These are phyloP conservation scores for Boletus reticulatus DNA, from an alignment of 768 basidiomycete species.

Conservation along the genomic window DNA sequence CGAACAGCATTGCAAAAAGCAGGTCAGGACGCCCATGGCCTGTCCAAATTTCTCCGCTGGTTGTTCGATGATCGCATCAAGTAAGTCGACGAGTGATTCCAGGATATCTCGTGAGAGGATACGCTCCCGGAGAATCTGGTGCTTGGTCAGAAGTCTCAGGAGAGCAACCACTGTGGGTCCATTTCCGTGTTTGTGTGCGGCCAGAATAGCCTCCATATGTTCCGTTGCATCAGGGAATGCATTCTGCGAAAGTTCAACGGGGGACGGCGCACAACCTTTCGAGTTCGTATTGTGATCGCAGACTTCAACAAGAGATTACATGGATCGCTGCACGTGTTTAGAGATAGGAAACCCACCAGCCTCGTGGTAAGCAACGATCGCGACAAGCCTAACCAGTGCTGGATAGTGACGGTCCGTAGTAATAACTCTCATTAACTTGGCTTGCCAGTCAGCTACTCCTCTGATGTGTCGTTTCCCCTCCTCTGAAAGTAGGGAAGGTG, in stretches of 20 bases:
- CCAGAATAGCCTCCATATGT: slow-evolving; percentile 7
- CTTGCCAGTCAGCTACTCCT: slow-evolving; percentile 11
- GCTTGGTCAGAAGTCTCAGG: slow-evolving; percentile 18
- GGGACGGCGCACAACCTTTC: background rate
- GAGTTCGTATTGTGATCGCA: background rate
- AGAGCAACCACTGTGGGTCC: slow-evolving; percentile 18
- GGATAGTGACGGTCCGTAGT: slow-evolving; percentile 1
- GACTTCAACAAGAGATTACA: background rate
- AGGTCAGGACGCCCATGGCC: slow-evolving; percentile 22
- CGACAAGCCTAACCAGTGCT: slow-evolving; percentile 19
- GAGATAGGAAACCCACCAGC: slow-evolving; percentile 8
- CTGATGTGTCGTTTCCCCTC: slow-evolving; percentile 21
- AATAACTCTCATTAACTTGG: slow-evolving; percentile 11
- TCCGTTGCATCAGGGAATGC: slow-evolving; percentile 13
- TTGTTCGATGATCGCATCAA: slow-evolving; percentile 7
- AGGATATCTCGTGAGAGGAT: slow-evolving; percentile 19
- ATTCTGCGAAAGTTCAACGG: background rate
- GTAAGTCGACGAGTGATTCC: slow-evolving; percentile 5
- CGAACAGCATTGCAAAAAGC: slow-evolving; percentile 19
- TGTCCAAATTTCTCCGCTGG: slow-evolving; percentile 10
- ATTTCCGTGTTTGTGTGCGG: slow-evolving; percentile 14
- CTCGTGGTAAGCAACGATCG: slow-evolving; percentile 22
- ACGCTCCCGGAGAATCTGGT: slow-evolving; percentile 10
- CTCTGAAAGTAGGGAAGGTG: background rate
- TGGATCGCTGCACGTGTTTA: background rate